Base-by-base conservation (phyloP, 106 monocot genomes). In the Dendrobium catenatum region DNA sequence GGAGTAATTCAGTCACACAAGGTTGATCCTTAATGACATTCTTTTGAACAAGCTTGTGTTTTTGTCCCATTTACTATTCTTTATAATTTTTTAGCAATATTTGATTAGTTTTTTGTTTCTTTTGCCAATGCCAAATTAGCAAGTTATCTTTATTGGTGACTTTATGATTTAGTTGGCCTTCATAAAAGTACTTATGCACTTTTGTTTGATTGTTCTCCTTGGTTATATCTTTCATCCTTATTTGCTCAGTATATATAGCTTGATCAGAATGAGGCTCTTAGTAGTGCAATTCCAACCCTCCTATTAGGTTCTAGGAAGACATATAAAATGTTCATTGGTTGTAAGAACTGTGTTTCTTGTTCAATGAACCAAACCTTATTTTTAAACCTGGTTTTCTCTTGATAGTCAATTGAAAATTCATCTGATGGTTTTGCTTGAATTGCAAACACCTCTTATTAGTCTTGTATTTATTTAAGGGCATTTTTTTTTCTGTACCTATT, bases 1-100 rank as follows among this genome's bases (percentile, higher is more conserved):
- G 97, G 97, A 56, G 86, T 98, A 44, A 83, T 94, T 26, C 89
- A 88, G 74, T 89, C 91, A 40, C 88, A 98, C 75, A 90, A 94
- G 97, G 97, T 94, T 86, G 48, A 49, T 10, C 26, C 76, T 76
- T 20, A 74, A 43, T 42, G 29, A 74, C 18, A 6, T 43, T 44
- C 9, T 75, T 73, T 42, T 16, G 4, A 49, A 27, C 76, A 48
- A 42, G 19, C 4, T 49, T 49, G 6, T 29, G 26, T 76, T 51
- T 74, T 49, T 49, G 19, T 76, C 26, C 42, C 74, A 43, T 43
- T 42, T 75, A 4, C 74, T 72, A 41, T 40, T 40, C 68, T 40
- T 16, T 3, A 16, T 72, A 72, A 40, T 75, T 75, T 75, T 75
- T 75, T 44, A 13, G 74, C 42, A 75, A 15, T n/a, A 44, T 43